phyloP scores from a whole-genome alignment of 2,329 filamentous ascomycete species.

The Neonectria hederae region DNA sequence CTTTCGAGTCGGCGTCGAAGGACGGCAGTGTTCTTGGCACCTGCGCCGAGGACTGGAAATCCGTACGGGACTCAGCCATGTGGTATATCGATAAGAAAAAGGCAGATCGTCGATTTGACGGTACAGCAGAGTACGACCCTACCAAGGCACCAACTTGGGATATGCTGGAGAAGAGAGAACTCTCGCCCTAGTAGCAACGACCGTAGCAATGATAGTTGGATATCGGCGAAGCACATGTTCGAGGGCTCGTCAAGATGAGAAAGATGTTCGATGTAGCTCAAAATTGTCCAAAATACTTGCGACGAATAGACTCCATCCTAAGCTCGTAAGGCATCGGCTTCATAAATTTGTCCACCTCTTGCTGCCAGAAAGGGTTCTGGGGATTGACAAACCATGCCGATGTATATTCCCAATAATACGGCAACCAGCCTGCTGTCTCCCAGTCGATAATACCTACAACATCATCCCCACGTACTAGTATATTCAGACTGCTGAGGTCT shows the following conservation, averaged over 20 bases:
- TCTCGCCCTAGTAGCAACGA: too few relatives aligned
- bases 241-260: too few relatives aligned
- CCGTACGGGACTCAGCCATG: slow-evolving; percentile 44
- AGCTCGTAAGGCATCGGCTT: neutral
- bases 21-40: too few relatives aligned
- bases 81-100: slow-evolving; percentile 52
- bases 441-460: neutral
- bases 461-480: neutral
- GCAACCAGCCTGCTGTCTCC: neutral
- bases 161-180: slow-evolving; percentile 43
- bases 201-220: too few relatives aligned
- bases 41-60: neutral
- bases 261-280: too few relatives aligned
- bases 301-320: neutral
- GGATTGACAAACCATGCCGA: neutral
- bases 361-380: neutral
- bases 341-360: neutral
- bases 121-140: slow-evolving; percentile 40
- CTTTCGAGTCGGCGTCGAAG: slow-evolving; percentile 42
- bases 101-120: slow-evolving; percentile 52
- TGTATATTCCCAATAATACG: neutral
- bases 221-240: too few relatives aligned
- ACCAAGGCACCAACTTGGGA: slow-evolving; percentile 49
- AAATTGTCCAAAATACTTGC: neutral
- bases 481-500: neutral